Evolutionary conservation across 164 flowering plant species (phyloP).

Genomic region (Aristolochia californica): DNA sequence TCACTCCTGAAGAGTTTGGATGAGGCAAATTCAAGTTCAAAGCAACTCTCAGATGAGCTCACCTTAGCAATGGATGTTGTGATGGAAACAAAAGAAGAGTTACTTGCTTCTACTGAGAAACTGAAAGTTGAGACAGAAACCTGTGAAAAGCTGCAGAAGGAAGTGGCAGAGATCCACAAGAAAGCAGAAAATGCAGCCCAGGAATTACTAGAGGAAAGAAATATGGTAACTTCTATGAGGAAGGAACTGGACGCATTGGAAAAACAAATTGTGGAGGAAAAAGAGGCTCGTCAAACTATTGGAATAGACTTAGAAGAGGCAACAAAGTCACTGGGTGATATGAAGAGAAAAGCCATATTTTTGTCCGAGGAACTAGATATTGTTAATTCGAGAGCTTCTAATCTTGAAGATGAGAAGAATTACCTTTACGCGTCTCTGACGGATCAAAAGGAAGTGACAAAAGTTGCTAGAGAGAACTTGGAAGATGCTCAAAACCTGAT

Average conservation of each 20-base stretch:
- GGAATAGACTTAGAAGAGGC: constrained; percentile 68
- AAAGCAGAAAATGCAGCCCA: constrained; percentile 35
- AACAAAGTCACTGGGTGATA: constrained; percentile 60
- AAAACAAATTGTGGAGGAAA: constrained; percentile 47
- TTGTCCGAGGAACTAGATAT: constrained; percentile 55
- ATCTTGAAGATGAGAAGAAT: constrained; percentile 56
- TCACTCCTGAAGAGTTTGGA: constrained; percentile 32
- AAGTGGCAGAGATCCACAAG: constrained; percentile 40
- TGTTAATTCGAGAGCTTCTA: constrained; percentile 29
- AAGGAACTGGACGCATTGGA: constrained; percentile 42
- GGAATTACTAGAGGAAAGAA: constrained; percentile 55
- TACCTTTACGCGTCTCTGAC: constrained; percentile 35
- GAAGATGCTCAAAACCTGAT: constrained; percentile 74
- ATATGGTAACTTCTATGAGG: constrained; percentile 34
- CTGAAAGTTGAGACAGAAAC: constrained; percentile 23
- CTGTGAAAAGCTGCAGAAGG: constrained; percentile 41
- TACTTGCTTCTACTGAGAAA: constrained; percentile 30
- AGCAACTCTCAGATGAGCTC: constrained; percentile 43
- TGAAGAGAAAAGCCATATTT: constrained; percentile 41
- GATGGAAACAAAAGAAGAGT: constrained; percentile 41
- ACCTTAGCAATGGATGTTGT: constrained; percentile 27
- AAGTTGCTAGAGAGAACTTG: constrained; percentile 56
- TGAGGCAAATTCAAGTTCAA: constrained; percentile 32
- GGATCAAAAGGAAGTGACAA: constrained; percentile 43
- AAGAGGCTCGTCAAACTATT: constrained; percentile 42